Evolutionary conservation across 2,329 filamentous ascomycete species (phyloP), one percentile per base, ranked within the genome.

Genomic region (Monilinia fructigena): DNA sequence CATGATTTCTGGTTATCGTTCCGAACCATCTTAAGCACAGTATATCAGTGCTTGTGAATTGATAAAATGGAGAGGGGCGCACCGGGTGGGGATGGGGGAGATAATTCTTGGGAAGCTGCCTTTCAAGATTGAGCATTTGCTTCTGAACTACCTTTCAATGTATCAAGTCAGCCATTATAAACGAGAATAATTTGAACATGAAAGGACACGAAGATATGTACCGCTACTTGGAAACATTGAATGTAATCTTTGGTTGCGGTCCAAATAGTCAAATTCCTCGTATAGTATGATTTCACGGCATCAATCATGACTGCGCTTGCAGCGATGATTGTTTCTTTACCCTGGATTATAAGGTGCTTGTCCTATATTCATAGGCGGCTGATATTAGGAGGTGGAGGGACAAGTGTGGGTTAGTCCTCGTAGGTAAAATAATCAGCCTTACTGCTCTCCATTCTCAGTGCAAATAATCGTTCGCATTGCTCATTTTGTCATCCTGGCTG

Each of bases 201-300:
- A 14, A 53, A 45, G 42, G 2, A 16, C 38, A 20, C 23, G 26
- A 31, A 31, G 3, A 31, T 31, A 4, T 6, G n/a, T 10, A 42
- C n/a, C 18, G 28, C 55, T 56, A 16, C 55, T 56, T 45, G 38
- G 20, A 38, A 56, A 56, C 26, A 28, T 56, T 56, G 38, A 2
- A 56, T 56, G 18, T 28, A 56, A 23, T 45, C 38, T 14, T 56
- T 56, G 16, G 16, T 28, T 16, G 55, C 55, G 12, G 55, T 56
- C 55, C 38, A 45, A 42, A 45, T 42, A 18, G 23, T 38, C 20
- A 45, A 45, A 4, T 28, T 56, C 38, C 28, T 42, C 23, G 38
- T 23, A 23, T 26, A 45, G 40, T 56, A 45, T 45, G 55, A 45
- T 20, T 26, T 45, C 23, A 45, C n/a, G 11, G 55, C 26, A 11